A percentile compares a stretch with the other conserved stretches of the same genome.
Evolutionary conservation across 176 grass and related monocot genomes (phyloP).

Genomic region (Musa troglodytarum): DNA sequence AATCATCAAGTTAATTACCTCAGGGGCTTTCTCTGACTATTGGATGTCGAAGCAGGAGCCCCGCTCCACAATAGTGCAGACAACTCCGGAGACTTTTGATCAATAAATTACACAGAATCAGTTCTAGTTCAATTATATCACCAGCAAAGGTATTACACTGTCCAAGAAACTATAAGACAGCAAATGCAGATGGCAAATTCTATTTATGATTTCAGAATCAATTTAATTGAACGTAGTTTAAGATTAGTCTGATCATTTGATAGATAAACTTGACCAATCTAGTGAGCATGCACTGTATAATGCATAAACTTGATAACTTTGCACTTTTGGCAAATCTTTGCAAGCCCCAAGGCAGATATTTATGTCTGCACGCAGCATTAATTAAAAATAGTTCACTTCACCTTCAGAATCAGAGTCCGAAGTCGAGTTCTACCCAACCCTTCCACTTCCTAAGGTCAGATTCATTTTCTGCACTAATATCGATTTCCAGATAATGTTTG

Average conservation of each 20-base stretch:
- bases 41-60: constrained; percentile 23
- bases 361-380: too few species aligned
- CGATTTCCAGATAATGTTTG: constrained; percentile 73
- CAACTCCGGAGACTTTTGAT: constrained; percentile 49
- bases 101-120: constrained; percentile 18
- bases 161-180: not conserved
- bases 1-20: constrained; percentile 35
- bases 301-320: too few species aligned
- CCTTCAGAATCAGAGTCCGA: constrained; percentile 79
- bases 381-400: constrained; percentile 28
- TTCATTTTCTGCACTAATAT: constrained; percentile 65
- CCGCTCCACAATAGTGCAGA: constrained; percentile 27
- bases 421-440: constrained; percentile 90
- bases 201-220: not conserved
- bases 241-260: too few species aligned
- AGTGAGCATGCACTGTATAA: too few species aligned
- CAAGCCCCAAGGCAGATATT: too few species aligned
- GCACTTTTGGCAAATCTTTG: too few species aligned
- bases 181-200: not conserved
- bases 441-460: constrained; percentile 89
- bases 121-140: constrained; percentile 12
- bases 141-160: constrained; percentile 7
- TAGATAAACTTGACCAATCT: too few species aligned
- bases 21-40: constrained; percentile 46
- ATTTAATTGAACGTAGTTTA: not conserved